phyloP scores from a whole-genome alignment of 768 basidiomycete genomes.

The Boletellus ananiceps region DNA sequence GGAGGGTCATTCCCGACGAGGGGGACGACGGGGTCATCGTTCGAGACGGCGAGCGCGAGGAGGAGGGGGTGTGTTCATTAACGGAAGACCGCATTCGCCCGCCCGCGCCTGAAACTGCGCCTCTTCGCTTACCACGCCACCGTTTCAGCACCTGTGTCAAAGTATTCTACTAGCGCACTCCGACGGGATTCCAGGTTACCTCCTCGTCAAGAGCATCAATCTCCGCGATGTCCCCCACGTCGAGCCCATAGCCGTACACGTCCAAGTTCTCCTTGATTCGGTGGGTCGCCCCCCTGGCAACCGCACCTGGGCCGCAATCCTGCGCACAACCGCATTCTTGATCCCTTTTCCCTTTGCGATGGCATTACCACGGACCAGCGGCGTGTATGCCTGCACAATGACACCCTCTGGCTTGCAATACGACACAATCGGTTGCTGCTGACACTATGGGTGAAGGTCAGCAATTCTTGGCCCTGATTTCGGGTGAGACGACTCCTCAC shows the following conservation, averaged over 20 bases:
- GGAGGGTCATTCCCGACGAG: conserved; percentile 6
- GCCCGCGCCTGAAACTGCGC: neutral
- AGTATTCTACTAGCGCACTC: no score
- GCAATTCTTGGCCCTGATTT: neutral
- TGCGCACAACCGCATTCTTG: conserved; percentile 45
- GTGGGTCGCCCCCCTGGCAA: neutral
- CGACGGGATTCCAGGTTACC: conserved; percentile 71
- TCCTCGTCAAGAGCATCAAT: conserved; percentile 71
- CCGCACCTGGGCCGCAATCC: conserved; percentile 54
- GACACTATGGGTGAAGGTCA: conserved; percentile 68
- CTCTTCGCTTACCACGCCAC: conserved; percentile 26
- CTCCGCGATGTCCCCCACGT: conserved; percentile 53
- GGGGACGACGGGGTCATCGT: conserved; percentile 20
- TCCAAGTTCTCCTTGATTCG: conserved; percentile 68
- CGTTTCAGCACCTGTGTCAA: neutral
- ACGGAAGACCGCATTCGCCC: conserved; percentile 2
- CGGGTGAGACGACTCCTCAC: conserved; percentile 4
- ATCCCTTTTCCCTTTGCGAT: conserved; percentile 28
- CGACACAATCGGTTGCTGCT: conserved; percentile 69
- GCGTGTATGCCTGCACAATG: conserved; percentile 66
- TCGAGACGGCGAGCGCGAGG: conserved; percentile 13
- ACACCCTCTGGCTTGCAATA: conserved; percentile 62
- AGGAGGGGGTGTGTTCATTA: conserved; percentile 17
- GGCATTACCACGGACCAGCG: conserved; percentile 51
- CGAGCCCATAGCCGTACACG: conserved; percentile 70